A percentile compares a stretch with the other conserved stretches of the same genome.
These are phyloP conservation scores for Solanum rostratum DNA, from an alignment of 257 asterid species.

Conservation along the genomic window DNA sequence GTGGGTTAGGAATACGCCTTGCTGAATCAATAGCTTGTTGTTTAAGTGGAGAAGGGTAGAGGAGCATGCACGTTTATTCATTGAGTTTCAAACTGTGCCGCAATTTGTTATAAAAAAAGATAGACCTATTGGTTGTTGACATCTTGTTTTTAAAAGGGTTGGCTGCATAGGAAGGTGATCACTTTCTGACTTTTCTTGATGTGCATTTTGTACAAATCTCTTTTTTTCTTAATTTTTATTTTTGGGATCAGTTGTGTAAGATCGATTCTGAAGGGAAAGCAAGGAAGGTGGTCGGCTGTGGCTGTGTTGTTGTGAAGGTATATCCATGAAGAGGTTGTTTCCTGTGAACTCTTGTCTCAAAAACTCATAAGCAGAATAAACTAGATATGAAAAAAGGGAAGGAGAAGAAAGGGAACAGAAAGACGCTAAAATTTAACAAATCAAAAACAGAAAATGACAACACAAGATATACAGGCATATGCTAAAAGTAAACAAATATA, in stretches of 20 bases:
- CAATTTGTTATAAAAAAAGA: neutral
- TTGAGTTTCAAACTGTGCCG: accelerated
- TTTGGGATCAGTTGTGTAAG: constrained; percentile 41
- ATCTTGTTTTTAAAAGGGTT: neutral
- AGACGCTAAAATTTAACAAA: too few species aligned
- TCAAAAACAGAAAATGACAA: too few species aligned
- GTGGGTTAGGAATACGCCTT: neutral
- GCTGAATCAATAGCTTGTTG: neutral
- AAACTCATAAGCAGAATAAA: too few species aligned
- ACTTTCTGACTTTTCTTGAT: neutral
- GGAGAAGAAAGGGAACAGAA: too few species aligned
- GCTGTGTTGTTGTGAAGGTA: constrained; percentile 67
- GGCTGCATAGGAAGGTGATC: neutral
- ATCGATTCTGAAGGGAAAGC: constrained; percentile 78
- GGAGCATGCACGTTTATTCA: neutral
- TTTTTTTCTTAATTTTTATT: neutral
- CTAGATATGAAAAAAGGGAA: too few species aligned
- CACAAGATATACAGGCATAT: too few species aligned
- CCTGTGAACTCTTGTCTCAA: too few species aligned
- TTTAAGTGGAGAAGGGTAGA: neutral
- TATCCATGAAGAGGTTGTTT: too few species aligned
- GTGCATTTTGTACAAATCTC: neutral
- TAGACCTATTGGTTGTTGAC: neutral
- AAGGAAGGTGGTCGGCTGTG: constrained; percentile 59
- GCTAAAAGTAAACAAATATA: too few species aligned